A percentile compares a stretch with the other conserved stretches of the same genome.
Evolutionary conservation across 2,329 filamentous ascomycete genomes (phyloP).

Genomic region (Canariomyces notabilis): DNA sequence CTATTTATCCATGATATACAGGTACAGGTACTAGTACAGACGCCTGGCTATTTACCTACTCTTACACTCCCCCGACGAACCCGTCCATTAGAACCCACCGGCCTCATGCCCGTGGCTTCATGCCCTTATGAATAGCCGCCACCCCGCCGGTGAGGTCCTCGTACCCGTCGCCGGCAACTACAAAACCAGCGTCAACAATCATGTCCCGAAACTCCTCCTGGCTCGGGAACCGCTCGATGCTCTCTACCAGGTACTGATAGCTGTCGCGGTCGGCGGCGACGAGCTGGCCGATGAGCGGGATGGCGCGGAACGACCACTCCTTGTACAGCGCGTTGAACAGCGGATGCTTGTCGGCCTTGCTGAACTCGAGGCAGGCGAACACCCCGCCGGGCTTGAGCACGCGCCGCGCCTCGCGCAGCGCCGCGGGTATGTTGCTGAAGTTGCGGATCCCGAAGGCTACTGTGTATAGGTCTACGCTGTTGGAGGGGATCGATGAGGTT

Average conservation of each 20-base stretch:
- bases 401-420: constrained; percentile 75
- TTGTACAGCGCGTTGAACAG: constrained; percentile 85
- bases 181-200: constrained; percentile 80
- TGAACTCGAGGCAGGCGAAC: constrained; percentile 95
- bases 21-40: constrained; percentile 6
- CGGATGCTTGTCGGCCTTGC: constrained; percentile 69
- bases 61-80: not conserved
- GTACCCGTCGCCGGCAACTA: constrained; percentile 75
- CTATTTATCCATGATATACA: not conserved
- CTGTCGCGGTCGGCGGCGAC: constrained; percentile 91
- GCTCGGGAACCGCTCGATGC: constrained; percentile 86
- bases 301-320: constrained; percentile 90
- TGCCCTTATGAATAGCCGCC: constrained; percentile 92
- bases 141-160: constrained; percentile 90
- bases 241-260: constrained; percentile 98
- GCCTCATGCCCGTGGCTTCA: constrained; percentile 64
- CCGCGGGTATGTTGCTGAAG: constrained; percentile 85
- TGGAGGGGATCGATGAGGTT: constrained; percentile 52
- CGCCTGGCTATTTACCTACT: not conserved
- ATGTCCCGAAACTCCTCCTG: constrained; percentile 80
- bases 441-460: constrained; percentile 97
- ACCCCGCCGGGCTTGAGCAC: constrained; percentile 92
- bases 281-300: constrained; percentile 90
- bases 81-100: no score
- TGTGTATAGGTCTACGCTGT: constrained; percentile 88